A percentile compares a stretch with the other conserved stretches of the same genome.
Conservation (phyloP, 2,329 filamentous ascomycete genomes). For the Coniosporium tulheliwenetii region DNA sequence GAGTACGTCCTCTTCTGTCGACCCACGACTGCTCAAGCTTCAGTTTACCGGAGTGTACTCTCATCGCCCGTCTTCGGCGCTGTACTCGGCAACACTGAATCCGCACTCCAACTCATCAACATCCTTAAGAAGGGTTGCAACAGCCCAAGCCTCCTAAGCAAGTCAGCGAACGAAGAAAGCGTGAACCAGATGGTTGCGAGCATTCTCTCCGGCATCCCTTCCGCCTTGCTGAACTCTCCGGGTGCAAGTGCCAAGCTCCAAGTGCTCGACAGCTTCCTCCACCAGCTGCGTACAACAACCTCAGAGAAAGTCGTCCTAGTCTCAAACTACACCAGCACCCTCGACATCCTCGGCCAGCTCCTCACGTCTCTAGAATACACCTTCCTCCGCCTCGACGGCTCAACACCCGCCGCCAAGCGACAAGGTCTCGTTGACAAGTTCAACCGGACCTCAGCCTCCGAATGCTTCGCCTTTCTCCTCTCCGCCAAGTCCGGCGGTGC, state of each 20-base stretch:
- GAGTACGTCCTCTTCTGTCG: constrained; percentile 53
- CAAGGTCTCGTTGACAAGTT: constrained; percentile 56
- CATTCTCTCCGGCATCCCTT: constrained; percentile 36
- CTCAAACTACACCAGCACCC: constrained; percentile 61
- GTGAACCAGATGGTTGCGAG: constrained; percentile 28
- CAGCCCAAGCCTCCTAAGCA: constrained; percentile 46
- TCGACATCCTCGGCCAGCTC: constrained; percentile 49
- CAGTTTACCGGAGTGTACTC: constrained; percentile 48
- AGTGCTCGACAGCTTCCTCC: constrained; percentile 49
- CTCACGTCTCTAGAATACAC: constrained; percentile 43
- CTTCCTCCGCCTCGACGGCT: constrained; percentile 55
- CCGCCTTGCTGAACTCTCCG: constrained; percentile 38
- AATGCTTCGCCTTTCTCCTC: constrained; percentile 52
- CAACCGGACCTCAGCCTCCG: constrained; percentile 41
- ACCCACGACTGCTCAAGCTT: constrained; percentile 43
- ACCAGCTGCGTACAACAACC: constrained; percentile 43
- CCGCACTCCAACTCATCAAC: constrained; percentile 53
- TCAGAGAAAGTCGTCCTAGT: constrained; percentile 58
- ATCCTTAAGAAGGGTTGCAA: constrained; percentile 63
- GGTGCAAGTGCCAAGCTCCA: constrained; percentile 50
- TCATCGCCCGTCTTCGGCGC: constrained; percentile 46
- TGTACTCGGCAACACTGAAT: constrained; percentile 45
- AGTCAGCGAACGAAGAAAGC: constrained; percentile 27
- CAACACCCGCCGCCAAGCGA: constrained; percentile 46
- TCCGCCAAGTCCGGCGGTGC: constrained; percentile 58